These are phyloP conservation scores for Globisporangium paddicum DNA, from an alignment of 352 stramenopile species.

Conservation along the genomic window DNA sequence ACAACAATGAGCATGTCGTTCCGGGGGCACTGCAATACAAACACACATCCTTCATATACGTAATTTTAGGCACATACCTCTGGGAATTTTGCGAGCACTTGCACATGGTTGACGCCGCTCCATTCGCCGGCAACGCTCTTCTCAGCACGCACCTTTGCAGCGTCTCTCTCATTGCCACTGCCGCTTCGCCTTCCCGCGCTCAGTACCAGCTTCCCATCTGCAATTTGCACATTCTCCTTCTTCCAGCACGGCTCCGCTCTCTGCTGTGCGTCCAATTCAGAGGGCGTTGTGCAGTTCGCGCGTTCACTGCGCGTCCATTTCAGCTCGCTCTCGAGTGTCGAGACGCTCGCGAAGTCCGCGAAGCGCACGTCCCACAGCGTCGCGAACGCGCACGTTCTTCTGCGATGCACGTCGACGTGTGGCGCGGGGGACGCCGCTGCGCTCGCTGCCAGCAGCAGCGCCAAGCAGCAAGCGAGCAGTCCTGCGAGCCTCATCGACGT, in stretches of 20 bases:
- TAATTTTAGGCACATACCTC: background rate
- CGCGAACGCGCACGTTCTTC: slow-evolving; percentile 23
- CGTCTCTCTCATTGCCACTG: background rate
- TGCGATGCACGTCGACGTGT: slow-evolving; percentile 24
- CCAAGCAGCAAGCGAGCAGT: background rate
- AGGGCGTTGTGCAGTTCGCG: slow-evolving; percentile 8
- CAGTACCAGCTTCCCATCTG: slow-evolving; percentile 5
- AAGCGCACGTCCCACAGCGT: slow-evolving; percentile 28
- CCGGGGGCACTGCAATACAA: background rate
- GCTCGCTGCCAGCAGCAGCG: background rate
- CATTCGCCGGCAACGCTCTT: slow-evolving; percentile 1
- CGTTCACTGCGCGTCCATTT: slow-evolving; percentile 13
- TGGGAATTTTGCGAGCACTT: slow-evolving; percentile 7
- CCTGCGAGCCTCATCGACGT: background rate
- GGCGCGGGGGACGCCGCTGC: background rate
- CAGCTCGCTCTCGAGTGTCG: slow-evolving; percentile 15
- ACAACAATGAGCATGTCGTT: background rate
- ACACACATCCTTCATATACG: background rate
- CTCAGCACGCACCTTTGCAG: slow-evolving; percentile 6
- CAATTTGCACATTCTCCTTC: slow-evolving; percentile 14
- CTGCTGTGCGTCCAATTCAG: background rate
- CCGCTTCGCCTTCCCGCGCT: background rate
- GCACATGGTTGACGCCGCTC: slow-evolving; percentile 8
- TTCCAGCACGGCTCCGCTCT: slow-evolving; percentile 13
- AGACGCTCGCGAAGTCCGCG: slow-evolving; percentile 6